Base-by-base conservation (phyloP, 2,329 filamentous ascomycete genomes). In the Mycosphaerella sp. region DNA sequence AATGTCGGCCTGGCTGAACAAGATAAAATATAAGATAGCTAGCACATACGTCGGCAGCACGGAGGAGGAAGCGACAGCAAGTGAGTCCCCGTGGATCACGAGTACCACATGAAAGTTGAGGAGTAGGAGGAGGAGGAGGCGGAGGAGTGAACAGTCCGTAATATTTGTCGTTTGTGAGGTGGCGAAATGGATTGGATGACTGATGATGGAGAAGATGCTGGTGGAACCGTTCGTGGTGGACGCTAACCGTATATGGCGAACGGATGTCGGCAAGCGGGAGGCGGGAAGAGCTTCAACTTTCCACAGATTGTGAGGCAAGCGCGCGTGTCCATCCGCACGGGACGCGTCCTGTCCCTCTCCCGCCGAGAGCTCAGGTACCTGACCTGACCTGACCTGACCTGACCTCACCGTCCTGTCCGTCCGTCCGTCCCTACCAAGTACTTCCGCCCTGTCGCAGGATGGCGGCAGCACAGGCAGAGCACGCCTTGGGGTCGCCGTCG, bases 1-100 rank as follows among this genome's bases (percentile, higher is more conserved):
- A 59, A 53, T 52, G 56, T 48, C 46, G 52, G 56, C 57, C 59
- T 56, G 50, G 49, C 54, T 51, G 49, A 58, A 61, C 57, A 51
- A 23, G 31, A 26, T 51, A 53, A 56, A 45, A 36, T 48, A 51
- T 21, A 45, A 36, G 45, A 51, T 21, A 4, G 26, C 26, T 2
- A 21, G 21, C 45, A 54, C 53, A 32, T 14, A 43, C 40, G 38
- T 11, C 36, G 9, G 29, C 32, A 44, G 44, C 32, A 29, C 5
- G 26, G 5, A 29, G 26, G 26, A 38, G 45, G 43, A 45, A 52
- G 48, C 48, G 50, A 59, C 34, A 29, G 46, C 48, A 41, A 50
- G 39, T 53, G 45, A 51, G 48, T 34, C 46, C 45, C 43, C 42
- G 46, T 38, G 38, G 32, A 39, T 53, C 17, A 21, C 40, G 14